A percentile compares a stretch with the other conserved stretches of the same genome.
phyloP scores from a whole-genome alignment of 2,329 filamentous ascomycete genomes.

The Nothopassalora personata region DNA sequence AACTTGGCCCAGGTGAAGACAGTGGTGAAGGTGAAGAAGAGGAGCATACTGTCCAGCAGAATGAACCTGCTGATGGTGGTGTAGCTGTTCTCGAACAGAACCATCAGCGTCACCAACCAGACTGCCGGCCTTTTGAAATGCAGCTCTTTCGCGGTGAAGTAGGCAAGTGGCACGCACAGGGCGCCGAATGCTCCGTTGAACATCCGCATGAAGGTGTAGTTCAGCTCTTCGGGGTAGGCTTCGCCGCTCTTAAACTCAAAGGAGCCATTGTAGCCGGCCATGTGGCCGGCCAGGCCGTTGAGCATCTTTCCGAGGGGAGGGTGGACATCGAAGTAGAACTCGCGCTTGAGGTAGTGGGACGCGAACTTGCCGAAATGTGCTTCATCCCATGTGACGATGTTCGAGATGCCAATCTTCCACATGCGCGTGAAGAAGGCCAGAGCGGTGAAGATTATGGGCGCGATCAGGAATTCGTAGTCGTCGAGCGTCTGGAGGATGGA shows the following conservation, averaged over 20 bases:
- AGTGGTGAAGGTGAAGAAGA: conserved; percentile 97
- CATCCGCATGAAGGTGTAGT: conserved; percentile 97
- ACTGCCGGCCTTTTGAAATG: conserved; percentile 80
- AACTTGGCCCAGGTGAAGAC: conserved; percentile 97
- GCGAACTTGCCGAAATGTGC: conserved; percentile 94
- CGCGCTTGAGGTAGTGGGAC: conserved; percentile 96
- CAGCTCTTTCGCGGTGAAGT: conserved; percentile 88
- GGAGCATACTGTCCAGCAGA: conserved; percentile 94
- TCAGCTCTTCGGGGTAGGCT: conserved; percentile 83
- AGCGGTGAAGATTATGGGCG: conserved; percentile 58
- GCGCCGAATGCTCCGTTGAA: conserved; percentile 97
- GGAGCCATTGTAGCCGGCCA: conserved; percentile 96
- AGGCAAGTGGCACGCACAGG: conserved; percentile 85
- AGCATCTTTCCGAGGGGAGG: conserved; percentile 98
- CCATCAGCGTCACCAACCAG: conserved; percentile 94
- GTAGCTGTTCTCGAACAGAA: conserved; percentile 98
- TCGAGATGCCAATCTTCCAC: conserved; percentile 63
- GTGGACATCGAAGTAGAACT: conserved; percentile 98
- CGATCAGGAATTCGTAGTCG: conserved; percentile 57
- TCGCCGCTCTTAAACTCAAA: conserved; percentile 99
- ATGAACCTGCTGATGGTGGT: conserved; percentile 98
- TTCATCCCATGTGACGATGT: conserved; percentile 72
- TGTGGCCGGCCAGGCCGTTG: conserved; percentile 88
- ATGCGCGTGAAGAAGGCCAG: conserved; percentile 62
- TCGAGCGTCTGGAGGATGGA: conserved; percentile 59